Evolutionary conservation across 257 asterid species (phyloP).

Genomic region (Oldenlandia corymbosa): DNA sequence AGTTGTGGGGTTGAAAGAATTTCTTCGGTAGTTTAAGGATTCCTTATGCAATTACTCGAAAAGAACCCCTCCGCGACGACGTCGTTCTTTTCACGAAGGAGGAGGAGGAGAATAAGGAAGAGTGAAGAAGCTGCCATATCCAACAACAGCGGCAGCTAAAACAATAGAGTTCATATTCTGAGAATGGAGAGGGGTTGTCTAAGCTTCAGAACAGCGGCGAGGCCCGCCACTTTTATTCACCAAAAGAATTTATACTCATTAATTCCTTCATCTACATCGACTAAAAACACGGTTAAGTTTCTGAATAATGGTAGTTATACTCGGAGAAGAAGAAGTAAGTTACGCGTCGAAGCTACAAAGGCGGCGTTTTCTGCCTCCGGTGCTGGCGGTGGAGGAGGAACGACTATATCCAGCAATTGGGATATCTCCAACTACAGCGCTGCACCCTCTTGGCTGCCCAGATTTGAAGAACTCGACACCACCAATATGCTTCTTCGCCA

Average conservation of each 20-base stretch:
- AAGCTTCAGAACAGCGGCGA: slow-evolving; percentile 30
- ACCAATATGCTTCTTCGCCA: slow-evolving; percentile 98
- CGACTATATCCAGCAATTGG: slow-evolving; percentile 50
- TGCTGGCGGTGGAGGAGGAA: slow-evolving; percentile 1
- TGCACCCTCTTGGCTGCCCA: slow-evolving; percentile 82
- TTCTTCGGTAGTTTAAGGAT: background rate
- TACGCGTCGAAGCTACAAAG: slow-evolving; percentile 36
- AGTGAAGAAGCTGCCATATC: background rate
- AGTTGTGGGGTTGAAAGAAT: background rate
- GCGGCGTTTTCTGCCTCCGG: slow-evolving; percentile 19
- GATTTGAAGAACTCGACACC: slow-evolving; percentile 93
- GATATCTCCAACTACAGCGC: slow-evolving; percentile 51
- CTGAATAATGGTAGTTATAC: background rate
- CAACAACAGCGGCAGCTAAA: background rate
- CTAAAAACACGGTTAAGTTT: background rate
- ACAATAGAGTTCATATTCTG: too few relatives aligned
- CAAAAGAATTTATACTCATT: slow-evolving; percentile 10
- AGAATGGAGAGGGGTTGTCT: slow-evolving; percentile 39
- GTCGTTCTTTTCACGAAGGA: background rate
- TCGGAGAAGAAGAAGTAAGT: slow-evolving; percentile 13
- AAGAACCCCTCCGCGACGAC: background rate
- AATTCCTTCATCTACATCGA: slow-evolving; percentile 3
- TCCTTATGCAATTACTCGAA: background rate
- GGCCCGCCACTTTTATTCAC: slow-evolving; percentile 21
- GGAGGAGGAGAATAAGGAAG: background rate